A percentile compares a stretch with the other conserved stretches of the same genome.
Conservation (phyloP, 2,329 filamentous ascomycete species). For the Ascocoryne sarcoides region DNA sequence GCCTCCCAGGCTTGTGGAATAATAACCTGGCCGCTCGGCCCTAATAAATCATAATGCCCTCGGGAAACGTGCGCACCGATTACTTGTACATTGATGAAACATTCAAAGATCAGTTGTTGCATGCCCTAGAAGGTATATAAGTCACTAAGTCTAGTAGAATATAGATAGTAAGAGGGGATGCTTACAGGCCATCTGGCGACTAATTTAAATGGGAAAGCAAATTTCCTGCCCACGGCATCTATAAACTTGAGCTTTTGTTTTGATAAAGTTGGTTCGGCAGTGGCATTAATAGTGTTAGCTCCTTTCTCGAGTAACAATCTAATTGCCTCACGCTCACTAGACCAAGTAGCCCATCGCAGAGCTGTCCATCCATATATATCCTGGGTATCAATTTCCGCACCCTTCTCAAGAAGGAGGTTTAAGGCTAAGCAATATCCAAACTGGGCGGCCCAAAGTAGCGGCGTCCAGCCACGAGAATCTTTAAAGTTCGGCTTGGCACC, state of each 20-base stretch:
- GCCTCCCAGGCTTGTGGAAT: slow-evolving; percentile 71
- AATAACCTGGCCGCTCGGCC: slow-evolving; percentile 49
- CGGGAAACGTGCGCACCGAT: not conserved
- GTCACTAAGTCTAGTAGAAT: not conserved
- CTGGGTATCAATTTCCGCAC: not conserved
- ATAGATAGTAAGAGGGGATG: slow-evolving; percentile 14
- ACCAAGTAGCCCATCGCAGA: not conserved
- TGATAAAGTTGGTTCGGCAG: not conserved
- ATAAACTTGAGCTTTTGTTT: slow-evolving; percentile 49
- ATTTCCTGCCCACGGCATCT: slow-evolving; percentile 85
- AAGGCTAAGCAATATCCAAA: not conserved
- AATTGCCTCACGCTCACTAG: no score
- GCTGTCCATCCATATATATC: not conserved
- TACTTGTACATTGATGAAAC: not conserved
- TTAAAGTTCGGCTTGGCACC: not conserved
- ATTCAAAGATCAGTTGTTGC: slow-evolving; percentile 58
- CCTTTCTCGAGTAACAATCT: no score
- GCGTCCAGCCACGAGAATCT: not conserved
- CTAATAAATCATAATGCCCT: not conserved
- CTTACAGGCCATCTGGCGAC: slow-evolving; percentile 75
- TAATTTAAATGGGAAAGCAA: slow-evolving; percentile 78
- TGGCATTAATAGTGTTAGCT: no score
- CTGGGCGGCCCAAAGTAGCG: not conserved
- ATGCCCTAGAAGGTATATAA: slow-evolving; percentile 38
- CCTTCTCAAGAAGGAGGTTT: not conserved